These are phyloP conservation scores for Hyphopichia homilentoma DNA, from an alignment of 805 yeast species.

Conservation along the genomic window DNA sequence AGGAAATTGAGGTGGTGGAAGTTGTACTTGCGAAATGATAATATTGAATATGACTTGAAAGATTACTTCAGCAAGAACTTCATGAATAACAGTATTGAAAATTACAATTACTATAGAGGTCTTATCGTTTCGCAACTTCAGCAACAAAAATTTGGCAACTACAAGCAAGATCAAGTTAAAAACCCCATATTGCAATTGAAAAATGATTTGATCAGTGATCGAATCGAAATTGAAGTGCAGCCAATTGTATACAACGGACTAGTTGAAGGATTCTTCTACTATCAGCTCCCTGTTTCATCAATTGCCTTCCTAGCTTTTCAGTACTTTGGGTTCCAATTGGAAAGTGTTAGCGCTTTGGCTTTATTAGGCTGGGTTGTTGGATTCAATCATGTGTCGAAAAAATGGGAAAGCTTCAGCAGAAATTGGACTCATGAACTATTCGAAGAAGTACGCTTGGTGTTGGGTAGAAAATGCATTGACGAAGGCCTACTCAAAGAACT, in stretches of 20 bases:
- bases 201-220: constrained; percentile 22
- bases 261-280: constrained; percentile 26
- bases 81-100: constrained; percentile 37
- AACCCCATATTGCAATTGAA: constrained; percentile 32
- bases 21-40: constrained; percentile 38
- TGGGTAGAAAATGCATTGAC: constrained; percentile 34
- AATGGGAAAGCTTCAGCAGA: constrained; percentile 28
- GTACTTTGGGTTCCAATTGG: constrained; percentile 29
- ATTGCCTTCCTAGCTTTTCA: constrained; percentile 28
- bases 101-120: constrained; percentile 36
- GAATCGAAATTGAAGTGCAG: constrained; percentile 31
- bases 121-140: constrained; percentile 27
- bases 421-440: constrained; percentile 26
- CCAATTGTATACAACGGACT: constrained; percentile 30
- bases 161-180: constrained; percentile 7
- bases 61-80: constrained; percentile 32
- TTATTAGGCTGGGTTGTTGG: constrained; percentile 39
- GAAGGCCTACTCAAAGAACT: constrained; percentile 35
- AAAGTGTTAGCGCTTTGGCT: constrained; percentile 30
- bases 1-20: constrained; percentile 38
- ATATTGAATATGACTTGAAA: constrained; percentile 39
- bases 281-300: constrained; percentile 35
- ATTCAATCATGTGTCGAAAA: constrained; percentile 36
- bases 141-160: constrained; percentile 19
- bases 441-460: constrained; percentile 33